phyloP scores from a whole-genome alignment of 371 early-diverging fungal species.

The Actinomucor elegans region DNA sequence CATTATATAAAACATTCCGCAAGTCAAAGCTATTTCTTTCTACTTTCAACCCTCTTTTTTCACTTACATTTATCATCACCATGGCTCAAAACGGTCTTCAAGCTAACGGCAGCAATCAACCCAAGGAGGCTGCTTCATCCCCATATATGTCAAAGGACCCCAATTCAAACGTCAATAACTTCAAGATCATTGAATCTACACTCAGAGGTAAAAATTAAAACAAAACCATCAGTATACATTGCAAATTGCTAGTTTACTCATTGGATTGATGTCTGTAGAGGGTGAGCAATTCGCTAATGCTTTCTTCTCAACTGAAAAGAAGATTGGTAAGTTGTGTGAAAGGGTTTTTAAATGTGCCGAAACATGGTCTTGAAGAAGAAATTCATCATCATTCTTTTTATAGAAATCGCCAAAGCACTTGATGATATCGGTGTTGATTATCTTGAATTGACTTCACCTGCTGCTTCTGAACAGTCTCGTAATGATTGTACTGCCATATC shows the following conservation, averaged over 20 bases:
- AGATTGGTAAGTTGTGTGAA: constrained; percentile 55
- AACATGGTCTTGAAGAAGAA: neutral
- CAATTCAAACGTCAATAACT: constrained; percentile 85
- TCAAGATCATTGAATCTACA: constrained; percentile 95
- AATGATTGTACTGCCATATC: constrained; percentile 89
- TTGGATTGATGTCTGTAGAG: constrained; percentile 52
- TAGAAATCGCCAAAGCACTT: constrained; percentile 92
- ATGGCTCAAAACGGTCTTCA: constrained; percentile 21
- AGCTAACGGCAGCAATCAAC: constrained; percentile 9
- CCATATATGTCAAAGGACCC: constrained; percentile 74
- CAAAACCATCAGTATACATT: neutral
- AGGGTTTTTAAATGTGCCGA: neutral
- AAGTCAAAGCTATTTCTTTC: too few species aligned
- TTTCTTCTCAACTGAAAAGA: constrained; percentile 94
- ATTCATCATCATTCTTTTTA: neutral
- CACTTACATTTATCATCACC: neutral
- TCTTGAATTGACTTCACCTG: constrained; percentile 94
- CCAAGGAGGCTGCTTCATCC: constrained; percentile 38
- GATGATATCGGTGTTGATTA: constrained; percentile 97
- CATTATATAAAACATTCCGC: constrained; percentile 5
- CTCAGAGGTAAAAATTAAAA: constrained; percentile 79
- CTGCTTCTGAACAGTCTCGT: constrained; percentile 93
- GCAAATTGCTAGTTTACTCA: neutral
- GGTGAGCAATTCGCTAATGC: constrained; percentile 98
- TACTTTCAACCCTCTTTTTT: neutral